Percentiles rank a stretch among this genome's conserved stretches.
Conservation (phyloP, 768 basidiomycete genomes). For the Tylopilus cervinicoccineus region DNA sequence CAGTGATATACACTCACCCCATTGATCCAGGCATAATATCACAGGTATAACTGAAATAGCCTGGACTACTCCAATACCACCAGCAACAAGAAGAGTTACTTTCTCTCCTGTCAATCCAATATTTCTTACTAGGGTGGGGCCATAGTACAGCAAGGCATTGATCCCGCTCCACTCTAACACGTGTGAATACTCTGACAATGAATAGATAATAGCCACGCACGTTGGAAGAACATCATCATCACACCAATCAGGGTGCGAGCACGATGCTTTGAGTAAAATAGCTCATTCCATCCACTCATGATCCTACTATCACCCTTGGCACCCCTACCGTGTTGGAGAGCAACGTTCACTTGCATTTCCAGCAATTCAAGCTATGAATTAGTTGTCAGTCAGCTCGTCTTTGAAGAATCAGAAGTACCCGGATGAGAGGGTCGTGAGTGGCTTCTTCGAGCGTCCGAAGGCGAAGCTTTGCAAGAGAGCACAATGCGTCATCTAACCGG, state of each 20-base stretch:
- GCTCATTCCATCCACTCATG: constrained; percentile 46
- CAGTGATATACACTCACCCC: constrained; percentile 38
- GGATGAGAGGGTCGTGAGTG: constrained; percentile 46
- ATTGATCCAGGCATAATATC: constrained; percentile 63
- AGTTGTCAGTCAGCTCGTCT: background rate
- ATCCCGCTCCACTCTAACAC: constrained; percentile 80
- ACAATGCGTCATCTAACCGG: constrained; percentile 51
- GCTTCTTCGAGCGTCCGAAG: constrained; percentile 44
- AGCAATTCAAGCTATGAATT: constrained; percentile 57
- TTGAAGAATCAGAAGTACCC: constrained; percentile 30
- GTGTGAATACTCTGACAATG: background rate
- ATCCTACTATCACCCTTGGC: constrained; percentile 15
- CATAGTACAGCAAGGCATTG: constrained; percentile 81
- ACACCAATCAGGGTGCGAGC: constrained; percentile 67
- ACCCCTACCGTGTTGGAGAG: constrained; percentile 38
- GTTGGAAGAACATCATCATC: constrained; percentile 80
- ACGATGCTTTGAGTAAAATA: constrained; percentile 53
- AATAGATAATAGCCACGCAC: constrained; percentile 37
- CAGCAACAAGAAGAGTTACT: constrained; percentile 62
- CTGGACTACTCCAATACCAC: constrained; percentile 77
- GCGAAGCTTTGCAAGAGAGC: constrained; percentile 51
- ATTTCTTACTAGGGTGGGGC: constrained; percentile 63
- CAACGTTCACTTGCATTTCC: constrained; percentile 70
- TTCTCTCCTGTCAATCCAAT: constrained; percentile 61
- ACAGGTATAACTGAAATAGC: constrained; percentile 73